A percentile compares a stretch with the other conserved stretches of the same genome.
phyloP scores from a whole-genome alignment of 2,329 filamentous ascomycete species.

The Conoideocrella luteorostrata region DNA sequence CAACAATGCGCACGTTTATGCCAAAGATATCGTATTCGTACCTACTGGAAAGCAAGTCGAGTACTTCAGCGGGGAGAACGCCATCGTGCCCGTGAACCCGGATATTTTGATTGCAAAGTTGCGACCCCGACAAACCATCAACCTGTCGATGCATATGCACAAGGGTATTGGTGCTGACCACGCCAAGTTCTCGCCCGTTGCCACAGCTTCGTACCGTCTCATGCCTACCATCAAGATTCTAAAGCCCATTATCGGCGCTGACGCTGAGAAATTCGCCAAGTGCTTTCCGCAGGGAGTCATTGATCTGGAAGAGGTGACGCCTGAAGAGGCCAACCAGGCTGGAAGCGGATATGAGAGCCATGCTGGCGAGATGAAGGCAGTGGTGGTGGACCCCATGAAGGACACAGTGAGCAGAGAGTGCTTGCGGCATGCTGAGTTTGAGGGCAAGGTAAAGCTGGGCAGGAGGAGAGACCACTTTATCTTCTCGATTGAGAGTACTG shows the following conservation, averaged over 20 bases:
- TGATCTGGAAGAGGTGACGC: conserved; percentile 64
- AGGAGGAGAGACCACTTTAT: conserved; percentile 93
- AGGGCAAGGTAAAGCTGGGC: conserved; percentile 91
- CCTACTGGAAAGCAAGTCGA: conserved; percentile 67
- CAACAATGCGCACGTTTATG: conserved; percentile 77
- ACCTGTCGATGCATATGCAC: conserved; percentile 85
- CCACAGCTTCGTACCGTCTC: conserved; percentile 87
- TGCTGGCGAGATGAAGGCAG: conserved; percentile 77
- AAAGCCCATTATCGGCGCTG: conserved; percentile 74
- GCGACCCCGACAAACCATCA: conserved; percentile 80
- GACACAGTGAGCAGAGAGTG: conserved; percentile 95
- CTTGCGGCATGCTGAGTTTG: conserved; percentile 84
- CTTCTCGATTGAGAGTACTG: conserved; percentile 89
- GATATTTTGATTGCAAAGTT: conserved; percentile 93
- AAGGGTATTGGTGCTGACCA: conserved; percentile 93
- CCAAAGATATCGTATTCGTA: conserved; percentile 67
- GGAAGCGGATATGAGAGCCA: conserved; percentile 65
- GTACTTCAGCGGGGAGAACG: conserved; percentile 60
- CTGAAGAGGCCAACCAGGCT: conserved; percentile 52
- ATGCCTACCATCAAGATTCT: conserved; percentile 82
- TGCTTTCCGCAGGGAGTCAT: conserved; percentile 93
- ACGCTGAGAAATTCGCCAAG: conserved; percentile 80
- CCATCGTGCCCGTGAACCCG: conserved; percentile 74
- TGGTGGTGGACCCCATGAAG: conserved; percentile 81
- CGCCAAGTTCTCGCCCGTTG: conserved; percentile 94